These are phyloP conservation scores for Eleusine coracana DNA, from an alignment of 176 grass and related monocot species.

Conservation along the genomic window DNA sequence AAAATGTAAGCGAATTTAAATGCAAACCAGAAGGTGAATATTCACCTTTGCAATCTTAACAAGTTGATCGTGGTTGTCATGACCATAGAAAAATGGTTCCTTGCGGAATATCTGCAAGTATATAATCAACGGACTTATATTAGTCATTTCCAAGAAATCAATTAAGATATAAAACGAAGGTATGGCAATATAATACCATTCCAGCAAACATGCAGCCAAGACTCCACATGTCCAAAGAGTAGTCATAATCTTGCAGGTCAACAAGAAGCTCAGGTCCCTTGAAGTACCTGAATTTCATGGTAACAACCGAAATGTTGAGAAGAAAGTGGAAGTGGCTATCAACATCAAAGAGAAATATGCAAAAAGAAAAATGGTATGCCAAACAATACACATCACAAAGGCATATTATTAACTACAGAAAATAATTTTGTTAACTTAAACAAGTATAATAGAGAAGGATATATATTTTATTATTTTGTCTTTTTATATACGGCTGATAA, in stretches of 20 bases:
- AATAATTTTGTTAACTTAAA: background rate
- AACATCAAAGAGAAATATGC: background rate
- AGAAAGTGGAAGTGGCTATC: background rate
- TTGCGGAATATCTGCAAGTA: constrained; percentile 75
- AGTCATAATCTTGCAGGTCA: constrained; percentile 88
- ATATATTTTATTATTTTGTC: background rate
- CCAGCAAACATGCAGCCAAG: constrained; percentile 94
- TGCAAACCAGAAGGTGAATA: constrained; percentile 17
- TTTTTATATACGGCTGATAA: background rate
- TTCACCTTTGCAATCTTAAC: constrained; percentile 82
- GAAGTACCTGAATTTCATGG: constrained; percentile 65
- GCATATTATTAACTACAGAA: constrained; percentile 13
- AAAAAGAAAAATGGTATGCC: background rate
- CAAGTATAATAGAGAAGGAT: background rate
- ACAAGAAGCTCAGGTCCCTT: constrained; percentile 89
- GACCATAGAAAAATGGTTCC: constrained; percentile 83
- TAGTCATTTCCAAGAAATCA: background rate
- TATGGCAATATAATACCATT: constrained; percentile 52
- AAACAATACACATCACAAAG: background rate
- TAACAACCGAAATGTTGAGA: background rate
- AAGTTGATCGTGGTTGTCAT: constrained; percentile 83
- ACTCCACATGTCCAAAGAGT: constrained; percentile 93
- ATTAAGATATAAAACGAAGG: background rate
- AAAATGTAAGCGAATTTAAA: constrained; percentile 1
- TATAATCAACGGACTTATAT: background rate